phyloP scores from a whole-genome alignment of 441 rosid genomes.

The Monsonia emarginata region DNA sequence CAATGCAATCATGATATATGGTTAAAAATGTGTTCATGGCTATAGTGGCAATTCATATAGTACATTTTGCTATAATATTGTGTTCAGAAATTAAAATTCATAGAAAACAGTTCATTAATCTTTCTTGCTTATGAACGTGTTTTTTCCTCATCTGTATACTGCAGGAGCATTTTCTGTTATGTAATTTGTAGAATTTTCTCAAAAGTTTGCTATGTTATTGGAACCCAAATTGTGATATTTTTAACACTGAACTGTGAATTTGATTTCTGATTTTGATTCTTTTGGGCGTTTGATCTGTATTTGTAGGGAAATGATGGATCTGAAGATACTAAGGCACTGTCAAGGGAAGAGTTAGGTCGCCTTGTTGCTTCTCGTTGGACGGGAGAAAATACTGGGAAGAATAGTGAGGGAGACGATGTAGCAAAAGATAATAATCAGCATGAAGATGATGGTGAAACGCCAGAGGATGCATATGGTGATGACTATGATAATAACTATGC shows the following conservation, averaged over 20 bases:
- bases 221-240: neutral
- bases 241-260: neutral
- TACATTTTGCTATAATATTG: neutral
- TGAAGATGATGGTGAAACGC: neutral
- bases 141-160: neutral
- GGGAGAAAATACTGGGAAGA: slow-evolving; percentile 49
- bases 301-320: slow-evolving; percentile 28
- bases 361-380: slow-evolving; percentile 98
- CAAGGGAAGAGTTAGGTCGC: slow-evolving; percentile 89
- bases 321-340: slow-evolving; percentile 46
- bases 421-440: slow-evolving; percentile 19
- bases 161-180: neutral
- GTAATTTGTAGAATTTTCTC: neutral
- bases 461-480: neutral
- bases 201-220: neutral
- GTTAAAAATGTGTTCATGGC: too few relatives aligned
- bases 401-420: slow-evolving; percentile 26
- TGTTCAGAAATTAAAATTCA: neutral
- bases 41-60: too few relatives aligned
- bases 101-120: neutral
- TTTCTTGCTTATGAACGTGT: too few relatives aligned
- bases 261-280: neutral
- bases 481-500: slow-evolving; percentile 30
- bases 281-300: neutral
- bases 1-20: too few relatives aligned